A percentile compares a stretch with the other conserved stretches of the same genome.
Evolutionary conservation across 2,329 filamentous ascomycete species (phyloP).

Genomic region (Alternaria novae-zelandiae): DNA sequence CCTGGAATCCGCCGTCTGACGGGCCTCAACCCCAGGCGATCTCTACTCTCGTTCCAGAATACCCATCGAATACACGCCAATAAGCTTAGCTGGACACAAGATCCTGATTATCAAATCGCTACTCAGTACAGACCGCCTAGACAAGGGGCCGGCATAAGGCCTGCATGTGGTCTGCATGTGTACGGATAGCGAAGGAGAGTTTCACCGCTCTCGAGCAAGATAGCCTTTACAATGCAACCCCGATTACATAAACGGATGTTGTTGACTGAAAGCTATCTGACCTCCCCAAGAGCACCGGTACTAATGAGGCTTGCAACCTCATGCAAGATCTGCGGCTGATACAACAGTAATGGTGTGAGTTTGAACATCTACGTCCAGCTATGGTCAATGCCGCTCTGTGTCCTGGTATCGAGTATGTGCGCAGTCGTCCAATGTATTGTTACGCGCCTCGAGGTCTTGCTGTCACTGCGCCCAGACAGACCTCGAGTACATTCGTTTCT

Average conservation of each 20-base stretch:
- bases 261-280: not conserved
- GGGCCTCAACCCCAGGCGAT: not conserved
- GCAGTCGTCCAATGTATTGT: not conserved
- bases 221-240: not conserved
- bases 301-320: not conserved
- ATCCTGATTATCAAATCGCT: not conserved
- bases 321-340: not conserved
- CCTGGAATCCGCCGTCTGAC: not conserved
- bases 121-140: not conserved
- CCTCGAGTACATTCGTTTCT: not conserved
- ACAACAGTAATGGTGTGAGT: not conserved
- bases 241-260: not conserved
- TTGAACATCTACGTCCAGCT: not conserved
- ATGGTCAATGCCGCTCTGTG: not conserved
- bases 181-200: not conserved
- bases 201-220: not conserved
- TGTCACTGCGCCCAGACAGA: not conserved
- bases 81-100: not conserved
- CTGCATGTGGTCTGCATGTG: not conserved
- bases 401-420: not conserved
- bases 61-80: not conserved
- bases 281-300: not conserved
- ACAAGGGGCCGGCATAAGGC: not conserved
- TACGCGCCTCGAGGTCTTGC: not conserved
- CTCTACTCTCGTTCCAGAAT: not conserved